Percentiles rank a stretch among this genome's conserved stretches.
Conservation (phyloP, 352 stramenopile genomes). For the Globisporangium orthogonon region DNA sequence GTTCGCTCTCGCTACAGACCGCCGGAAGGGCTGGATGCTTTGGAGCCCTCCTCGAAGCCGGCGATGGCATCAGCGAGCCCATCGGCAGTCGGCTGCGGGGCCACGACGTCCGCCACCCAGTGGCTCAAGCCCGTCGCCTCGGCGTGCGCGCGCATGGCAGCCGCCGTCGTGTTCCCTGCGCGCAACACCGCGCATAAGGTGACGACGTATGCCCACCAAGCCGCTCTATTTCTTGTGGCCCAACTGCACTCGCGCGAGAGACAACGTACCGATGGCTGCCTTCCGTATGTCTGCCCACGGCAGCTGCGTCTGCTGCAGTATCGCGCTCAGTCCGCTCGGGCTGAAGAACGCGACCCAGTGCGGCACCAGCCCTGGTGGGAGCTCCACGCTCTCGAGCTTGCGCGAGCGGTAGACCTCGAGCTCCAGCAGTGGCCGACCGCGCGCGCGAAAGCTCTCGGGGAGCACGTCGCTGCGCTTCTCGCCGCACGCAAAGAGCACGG, state of each 20-base stretch:
- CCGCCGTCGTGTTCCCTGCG: conserved; percentile 63
- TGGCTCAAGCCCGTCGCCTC: conserved; percentile 25
- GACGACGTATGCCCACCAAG: no score
- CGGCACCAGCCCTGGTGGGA: conserved; percentile 33
- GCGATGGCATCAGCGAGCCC: conserved; percentile 46
- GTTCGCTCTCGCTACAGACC: not conserved
- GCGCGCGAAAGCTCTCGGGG: conserved; percentile 50
- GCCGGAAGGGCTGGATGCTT: not conserved
- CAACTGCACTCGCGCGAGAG: no score
- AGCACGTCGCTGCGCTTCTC: conserved; percentile 63
- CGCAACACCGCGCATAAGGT: not conserved
- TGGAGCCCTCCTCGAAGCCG: conserved; percentile 20
- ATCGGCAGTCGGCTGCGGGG: conserved; percentile 47
- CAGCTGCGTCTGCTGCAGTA: conserved; percentile 27
- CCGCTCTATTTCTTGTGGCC: no score
- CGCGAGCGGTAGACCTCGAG: conserved; percentile 62
- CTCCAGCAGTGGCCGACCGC: conserved; percentile 42
- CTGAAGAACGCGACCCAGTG: conserved; percentile 82
- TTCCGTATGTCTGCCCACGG: conserved; percentile 63
- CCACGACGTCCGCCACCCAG: conserved; percentile 49
- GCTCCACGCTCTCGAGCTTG: conserved; percentile 30
- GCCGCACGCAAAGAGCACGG: conserved; percentile 67
- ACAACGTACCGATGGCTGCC: conserved; percentile 57
- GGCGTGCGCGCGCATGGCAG: conserved; percentile 39
- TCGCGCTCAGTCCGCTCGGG: conserved; percentile 63